Conservation (phyloP, 345 rosid species). For the Citrus sinensis region DVS_A1.0 CM039167.1:1756501-1757000, state of each 20-base stretch:
- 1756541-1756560: not conserved
- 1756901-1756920: slow-evolving; percentile 35
- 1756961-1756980: slow-evolving; percentile 38
- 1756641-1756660: not conserved
- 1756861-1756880: slow-evolving; percentile 24
- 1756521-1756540: too few relatives aligned
- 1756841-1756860: slow-evolving; percentile 39
- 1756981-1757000: slow-evolving; percentile 34
- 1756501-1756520: too few relatives aligned
- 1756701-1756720: not conserved
- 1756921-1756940: slow-evolving; percentile 33
- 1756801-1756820: not conserved
- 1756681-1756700: not conserved
- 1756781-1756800: not conserved
- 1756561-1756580: not conserved
- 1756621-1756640: not conserved
- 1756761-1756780: not conserved
- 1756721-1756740: too few relatives aligned
- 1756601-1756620: not conserved
- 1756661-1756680: not conserved
- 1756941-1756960: slow-evolving; percentile 31
- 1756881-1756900: slow-evolving; percentile 11
- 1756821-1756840: not conserved
- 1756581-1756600: not conserved
- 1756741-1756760: not conserved